Percentiles rank a stretch among this genome's conserved stretches.
Evolutionary conservation across 306 rosid species (phyloP).

Genomic region (Dalbergia oliveri): DNA sequence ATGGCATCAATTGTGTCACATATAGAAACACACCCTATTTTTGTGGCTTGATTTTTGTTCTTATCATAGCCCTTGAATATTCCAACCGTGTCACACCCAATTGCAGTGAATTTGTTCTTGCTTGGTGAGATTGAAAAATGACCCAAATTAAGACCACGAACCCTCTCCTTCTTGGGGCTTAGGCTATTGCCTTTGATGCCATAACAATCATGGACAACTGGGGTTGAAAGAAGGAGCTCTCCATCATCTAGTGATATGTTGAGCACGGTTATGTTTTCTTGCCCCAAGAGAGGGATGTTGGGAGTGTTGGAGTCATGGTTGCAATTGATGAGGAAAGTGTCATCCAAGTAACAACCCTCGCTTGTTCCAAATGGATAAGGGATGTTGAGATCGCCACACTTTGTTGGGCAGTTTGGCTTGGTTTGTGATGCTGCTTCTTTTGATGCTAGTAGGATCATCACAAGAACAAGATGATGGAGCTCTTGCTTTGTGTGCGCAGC

Average conservation of each 20-base stretch:
- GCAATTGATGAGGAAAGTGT: slow-evolving; percentile 30
- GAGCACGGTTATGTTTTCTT: not conserved
- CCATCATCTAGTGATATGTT: slow-evolving; percentile 11
- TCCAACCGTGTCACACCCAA: slow-evolving; percentile 28
- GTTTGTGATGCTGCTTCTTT: not conserved
- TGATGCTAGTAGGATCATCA: not conserved
- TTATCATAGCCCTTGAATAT: not conserved
- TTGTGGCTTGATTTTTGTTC: not conserved
- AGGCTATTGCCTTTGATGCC: not conserved
- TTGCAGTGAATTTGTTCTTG: slow-evolving; percentile 30
- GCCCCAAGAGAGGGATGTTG: not conserved
- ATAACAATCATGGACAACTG: slow-evolving; percentile 13
- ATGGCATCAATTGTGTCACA: slow-evolving; percentile 1
- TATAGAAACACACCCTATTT: not conserved
- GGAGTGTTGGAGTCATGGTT: not conserved
- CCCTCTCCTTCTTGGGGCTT: not conserved
- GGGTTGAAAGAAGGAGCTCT: slow-evolving; percentile 4
- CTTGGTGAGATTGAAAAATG: slow-evolving; percentile 15
- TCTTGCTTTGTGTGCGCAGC: not conserved
- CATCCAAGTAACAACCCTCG: slow-evolving; percentile 6
- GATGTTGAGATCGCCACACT: slow-evolving; percentile 5
- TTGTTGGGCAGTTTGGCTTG: slow-evolving; percentile 1
- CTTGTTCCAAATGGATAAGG: slow-evolving; percentile 30
- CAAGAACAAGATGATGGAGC: not conserved
- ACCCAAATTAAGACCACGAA: not conserved